Conservation (phyloP, 164 flowering plant species). For the Taxillus chinensis region DNA sequence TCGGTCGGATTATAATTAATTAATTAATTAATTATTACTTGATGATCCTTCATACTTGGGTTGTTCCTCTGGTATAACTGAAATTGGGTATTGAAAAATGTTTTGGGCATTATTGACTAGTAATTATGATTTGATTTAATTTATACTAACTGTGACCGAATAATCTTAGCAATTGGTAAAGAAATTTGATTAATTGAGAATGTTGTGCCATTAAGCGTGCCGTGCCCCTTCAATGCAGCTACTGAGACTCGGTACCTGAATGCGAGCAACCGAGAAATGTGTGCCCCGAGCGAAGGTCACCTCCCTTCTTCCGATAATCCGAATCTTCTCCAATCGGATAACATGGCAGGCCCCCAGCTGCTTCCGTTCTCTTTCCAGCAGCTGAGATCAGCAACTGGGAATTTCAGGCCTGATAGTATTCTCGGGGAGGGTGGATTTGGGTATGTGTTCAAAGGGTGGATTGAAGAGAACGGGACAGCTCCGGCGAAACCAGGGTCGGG, state of each 20-base stretch:
- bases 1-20: neutral
- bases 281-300: slow-evolving; percentile 50
- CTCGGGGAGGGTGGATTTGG: slow-evolving; percentile 98
- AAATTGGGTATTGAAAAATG: too few species aligned
- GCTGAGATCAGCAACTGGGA: slow-evolving; percentile 87
- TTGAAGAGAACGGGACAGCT: slow-evolving; percentile 86
- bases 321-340: slow-evolving; percentile 23
- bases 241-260: slow-evolving; percentile 79
- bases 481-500: slow-evolving; percentile 95
- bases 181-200: neutral
- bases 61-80: too few species aligned
- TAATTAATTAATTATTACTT: too few species aligned
- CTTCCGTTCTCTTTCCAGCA: slow-evolving; percentile 72
- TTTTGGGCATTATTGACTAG: too few species aligned
- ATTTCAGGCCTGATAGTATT: slow-evolving; percentile 90
- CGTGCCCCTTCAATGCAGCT: slow-evolving; percentile 37
- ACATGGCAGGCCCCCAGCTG: slow-evolving; percentile 33
- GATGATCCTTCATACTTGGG: too few species aligned
- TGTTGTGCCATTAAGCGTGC: neutral
- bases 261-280: slow-evolving; percentile 88
- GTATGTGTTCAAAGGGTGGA: slow-evolving; percentile 95
- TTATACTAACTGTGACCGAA: too few species aligned
- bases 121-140: too few species aligned
- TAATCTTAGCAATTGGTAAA: neutral
- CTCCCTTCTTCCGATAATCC: slow-evolving; percentile 34